A percentile compares a stretch with the other conserved stretches of the same genome.
These are phyloP conservation scores for Kodamaea plutei DNA, from an alignment of 1,139 yeast genomes.

Conservation along the genomic window DNA sequence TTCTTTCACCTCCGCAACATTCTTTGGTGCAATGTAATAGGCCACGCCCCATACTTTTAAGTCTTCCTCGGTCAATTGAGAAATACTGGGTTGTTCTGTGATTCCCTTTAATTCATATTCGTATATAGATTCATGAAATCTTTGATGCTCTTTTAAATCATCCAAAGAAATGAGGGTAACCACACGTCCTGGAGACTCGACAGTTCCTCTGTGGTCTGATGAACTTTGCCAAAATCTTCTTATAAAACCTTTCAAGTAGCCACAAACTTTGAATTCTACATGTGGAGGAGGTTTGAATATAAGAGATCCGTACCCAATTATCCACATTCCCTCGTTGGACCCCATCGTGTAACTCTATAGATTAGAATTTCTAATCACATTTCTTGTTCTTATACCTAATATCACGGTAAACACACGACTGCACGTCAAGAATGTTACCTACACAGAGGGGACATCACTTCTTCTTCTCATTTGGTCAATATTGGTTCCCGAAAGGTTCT, in stretches of 20 bases:
- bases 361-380: no score
- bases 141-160: slow-evolving; percentile 41
- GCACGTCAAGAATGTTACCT: no score
- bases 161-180: slow-evolving; percentile 67
- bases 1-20: slow-evolving; percentile 56
- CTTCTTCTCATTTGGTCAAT: no score
- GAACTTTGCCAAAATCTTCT: slow-evolving; percentile 92
- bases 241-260: slow-evolving; percentile 69
- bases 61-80: slow-evolving; percentile 37
- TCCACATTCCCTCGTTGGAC: slow-evolving; percentile 52
- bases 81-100: slow-evolving; percentile 12
- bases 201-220: slow-evolving; percentile 87
- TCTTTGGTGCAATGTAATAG: slow-evolving; percentile 67
- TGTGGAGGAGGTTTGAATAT: slow-evolving; percentile 91
- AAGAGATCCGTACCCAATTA: slow-evolving; percentile 87
- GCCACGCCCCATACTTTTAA: slow-evolving; percentile 77
- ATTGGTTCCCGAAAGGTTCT: no score
- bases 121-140: slow-evolving; percentile 45
- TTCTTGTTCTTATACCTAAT: no score
- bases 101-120: slow-evolving; percentile 31
- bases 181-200: slow-evolving; percentile 80
- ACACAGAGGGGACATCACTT: no score
- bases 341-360: no score
- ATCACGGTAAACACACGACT: no score
- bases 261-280: slow-evolving; percentile 57